A percentile compares a stretch with the other conserved stretches of the same genome.
These are phyloP conservation scores for Brassica juncea DNA, from an alignment of 345 rosid species.

Conservation along the genomic window DNA sequence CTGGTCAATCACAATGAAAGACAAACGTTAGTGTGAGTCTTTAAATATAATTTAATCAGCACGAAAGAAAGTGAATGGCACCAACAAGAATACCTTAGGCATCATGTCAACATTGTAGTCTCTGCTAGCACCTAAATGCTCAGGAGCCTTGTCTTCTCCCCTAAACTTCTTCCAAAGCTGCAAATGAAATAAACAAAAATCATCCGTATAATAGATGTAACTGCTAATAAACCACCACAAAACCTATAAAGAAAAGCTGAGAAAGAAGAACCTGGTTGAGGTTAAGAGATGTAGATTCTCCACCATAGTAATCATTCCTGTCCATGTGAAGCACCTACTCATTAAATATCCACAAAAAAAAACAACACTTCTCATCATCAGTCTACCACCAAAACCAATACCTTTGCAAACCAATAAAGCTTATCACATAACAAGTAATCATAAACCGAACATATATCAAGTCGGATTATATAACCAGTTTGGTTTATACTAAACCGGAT, in stretches of 20 bases:
- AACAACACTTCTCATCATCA: not conserved
- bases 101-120: slow-evolving; percentile 83
- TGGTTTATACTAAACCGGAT: not conserved
- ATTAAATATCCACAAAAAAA: not conserved
- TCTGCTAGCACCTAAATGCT: not conserved
- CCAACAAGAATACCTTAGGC: slow-evolving; percentile 57
- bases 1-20: slow-evolving; percentile 37
- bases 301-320: slow-evolving; percentile 86
- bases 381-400: not conserved
- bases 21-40: slow-evolving; percentile 7
- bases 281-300: slow-evolving; percentile 78
- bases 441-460: not conserved
- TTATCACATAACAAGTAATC: not conserved
- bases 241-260: not conserved
- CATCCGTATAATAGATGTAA: not conserved
- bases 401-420: not conserved
- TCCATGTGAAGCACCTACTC: slow-evolving; percentile 82
- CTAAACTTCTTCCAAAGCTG: slow-evolving; percentile 1
- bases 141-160: slow-evolving; percentile 3
- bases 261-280: slow-evolving; percentile 62
- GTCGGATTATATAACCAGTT: not conserved
- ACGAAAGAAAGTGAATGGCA: not conserved
- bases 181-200: not conserved
- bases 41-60: not conserved
- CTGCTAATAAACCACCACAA: not conserved